Conservation (phyloP, 2,329 filamentous ascomycete species). For the Grosmannia penicillata region DNA sequence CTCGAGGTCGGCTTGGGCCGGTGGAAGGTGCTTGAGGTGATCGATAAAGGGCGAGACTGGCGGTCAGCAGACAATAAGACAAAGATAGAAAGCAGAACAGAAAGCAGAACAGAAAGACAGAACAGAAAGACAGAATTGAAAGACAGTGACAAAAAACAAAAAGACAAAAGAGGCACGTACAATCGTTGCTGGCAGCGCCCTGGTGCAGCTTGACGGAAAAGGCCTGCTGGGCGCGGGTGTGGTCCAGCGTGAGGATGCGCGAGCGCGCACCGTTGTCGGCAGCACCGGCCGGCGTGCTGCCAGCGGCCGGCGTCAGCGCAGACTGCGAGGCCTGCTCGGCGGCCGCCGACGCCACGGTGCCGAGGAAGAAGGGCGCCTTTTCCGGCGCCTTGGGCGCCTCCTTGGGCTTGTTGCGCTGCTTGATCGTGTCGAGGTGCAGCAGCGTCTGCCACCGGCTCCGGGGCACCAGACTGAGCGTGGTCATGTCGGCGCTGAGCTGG, state of each 20-base stretch:
- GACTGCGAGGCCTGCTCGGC: no score
- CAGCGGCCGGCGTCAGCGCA: no score
- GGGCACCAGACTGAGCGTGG: slow-evolving; percentile 79
- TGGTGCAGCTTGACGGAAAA: slow-evolving; percentile 42
- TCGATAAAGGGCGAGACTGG: slow-evolving; percentile 53
- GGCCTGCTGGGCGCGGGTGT: slow-evolving; percentile 37
- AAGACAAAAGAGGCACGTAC: slow-evolving; percentile 26
- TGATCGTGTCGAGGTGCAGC: slow-evolving; percentile 81
- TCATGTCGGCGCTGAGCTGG: slow-evolving; percentile 68
- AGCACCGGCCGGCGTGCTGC: not conserved
- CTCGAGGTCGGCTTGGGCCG: slow-evolving; percentile 78
- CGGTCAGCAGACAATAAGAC: not conserved
- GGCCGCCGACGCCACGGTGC: slow-evolving; percentile 9
- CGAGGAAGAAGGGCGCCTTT: slow-evolving; percentile 51
- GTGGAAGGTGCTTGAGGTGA: slow-evolving; percentile 66
- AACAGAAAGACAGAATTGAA: not conserved
- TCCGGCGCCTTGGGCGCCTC: slow-evolving; percentile 84
- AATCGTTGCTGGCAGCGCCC: slow-evolving; percentile 41
- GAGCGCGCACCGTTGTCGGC: slow-evolving; percentile 26
- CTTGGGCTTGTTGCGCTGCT: slow-evolving; percentile 85
- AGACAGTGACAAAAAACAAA: not conserved
- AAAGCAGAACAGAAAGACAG: not conserved
- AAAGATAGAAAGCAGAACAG: not conserved
- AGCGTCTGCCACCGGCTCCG: slow-evolving; percentile 90
- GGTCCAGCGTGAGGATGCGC: slow-evolving; percentile 54